These are phyloP conservation scores for Picea mariana DNA, from an alignment of 83 land plant species.

Conservation along the genomic window DNA sequence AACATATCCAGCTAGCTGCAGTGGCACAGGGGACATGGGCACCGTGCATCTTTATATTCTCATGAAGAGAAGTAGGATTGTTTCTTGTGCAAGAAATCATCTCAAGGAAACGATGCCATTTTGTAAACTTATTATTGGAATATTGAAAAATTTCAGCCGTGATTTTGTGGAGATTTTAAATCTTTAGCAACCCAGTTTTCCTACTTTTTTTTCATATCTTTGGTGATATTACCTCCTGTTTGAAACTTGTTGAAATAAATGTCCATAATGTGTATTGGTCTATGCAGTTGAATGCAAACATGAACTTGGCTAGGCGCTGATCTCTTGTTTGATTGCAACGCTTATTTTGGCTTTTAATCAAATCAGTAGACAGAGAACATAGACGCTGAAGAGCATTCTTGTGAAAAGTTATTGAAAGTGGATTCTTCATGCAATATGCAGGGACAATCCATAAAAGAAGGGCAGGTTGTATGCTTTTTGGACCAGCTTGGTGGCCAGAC, in stretches of 20 bases:
- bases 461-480: constrained; percentile 59
- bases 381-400: neutral
- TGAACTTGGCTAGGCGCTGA: neutral
- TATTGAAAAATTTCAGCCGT: neutral
- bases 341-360: neutral
- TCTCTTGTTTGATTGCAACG: neutral
- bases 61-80: too few relatives aligned
- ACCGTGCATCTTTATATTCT: too few relatives aligned
- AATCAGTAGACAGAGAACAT: neutral
- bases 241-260: neutral
- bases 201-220: neutral
- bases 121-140: constrained; percentile 1
- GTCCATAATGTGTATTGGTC: neutral
- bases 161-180: neutral
- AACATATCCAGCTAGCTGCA: too few relatives aligned
- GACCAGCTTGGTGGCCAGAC: constrained; percentile 60
- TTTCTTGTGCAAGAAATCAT: too few relatives aligned
- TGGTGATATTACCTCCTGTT: neutral
- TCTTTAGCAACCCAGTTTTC: neutral
- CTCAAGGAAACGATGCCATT: neutral
- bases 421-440: constrained; percentile 15
- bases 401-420: neutral
- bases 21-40: too few relatives aligned
- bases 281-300: neutral
- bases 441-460: constrained; percentile 64